These are phyloP conservation scores for Myxozyma melibiosi DNA, from an alignment of 805 yeast species.

Conservation along the genomic window DNA sequence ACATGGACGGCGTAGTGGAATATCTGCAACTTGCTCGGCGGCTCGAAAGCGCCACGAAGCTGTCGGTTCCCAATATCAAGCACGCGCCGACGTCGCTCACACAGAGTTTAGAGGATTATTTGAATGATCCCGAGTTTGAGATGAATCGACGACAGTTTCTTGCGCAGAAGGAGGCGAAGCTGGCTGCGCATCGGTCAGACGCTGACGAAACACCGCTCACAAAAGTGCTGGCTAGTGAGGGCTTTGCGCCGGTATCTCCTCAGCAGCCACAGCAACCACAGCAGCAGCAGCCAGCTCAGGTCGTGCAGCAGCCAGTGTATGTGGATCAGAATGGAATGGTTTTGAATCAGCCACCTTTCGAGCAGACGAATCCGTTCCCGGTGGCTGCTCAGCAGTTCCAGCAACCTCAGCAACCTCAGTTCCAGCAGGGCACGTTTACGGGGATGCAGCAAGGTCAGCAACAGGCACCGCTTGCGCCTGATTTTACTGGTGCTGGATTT, in stretches of 20 bases:
- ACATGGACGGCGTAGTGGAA: slow-evolving; percentile 84
- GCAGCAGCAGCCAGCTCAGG: slow-evolving; percentile 8
- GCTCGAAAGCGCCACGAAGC: slow-evolving; percentile 79
- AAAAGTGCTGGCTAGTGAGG: slow-evolving; percentile 1
- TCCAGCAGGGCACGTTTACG: slow-evolving; percentile 14
- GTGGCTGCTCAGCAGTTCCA: slow-evolving; percentile 14
- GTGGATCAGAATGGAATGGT: not conserved
- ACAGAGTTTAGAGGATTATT: slow-evolving; percentile 80
- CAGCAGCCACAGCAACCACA: slow-evolving; percentile 6
- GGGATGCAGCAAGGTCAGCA: slow-evolving; percentile 5
- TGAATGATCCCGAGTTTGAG: slow-evolving; percentile 84
- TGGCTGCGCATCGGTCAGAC: slow-evolving; percentile 34
- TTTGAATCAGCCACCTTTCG: not conserved
- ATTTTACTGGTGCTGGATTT: slow-evolving; percentile 37
- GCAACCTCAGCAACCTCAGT: slow-evolving; percentile 29
- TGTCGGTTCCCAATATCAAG: slow-evolving; percentile 92
- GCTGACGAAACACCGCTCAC: slow-evolving; percentile 35
- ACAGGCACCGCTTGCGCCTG: slow-evolving; percentile 19
- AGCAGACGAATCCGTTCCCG: slow-evolving; percentile 8
- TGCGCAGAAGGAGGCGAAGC: slow-evolving; percentile 59
- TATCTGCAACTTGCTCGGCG: slow-evolving; percentile 88
- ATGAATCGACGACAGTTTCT: slow-evolving; percentile 74
- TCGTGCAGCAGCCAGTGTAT: not conserved
- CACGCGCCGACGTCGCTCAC: slow-evolving; percentile 97
- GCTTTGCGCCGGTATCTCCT: slow-evolving; percentile 1